Evolutionary conservation across 2,329 filamentous ascomycete genomes (phyloP).

Genomic region (Ophiosphaerella korrae): DNA sequence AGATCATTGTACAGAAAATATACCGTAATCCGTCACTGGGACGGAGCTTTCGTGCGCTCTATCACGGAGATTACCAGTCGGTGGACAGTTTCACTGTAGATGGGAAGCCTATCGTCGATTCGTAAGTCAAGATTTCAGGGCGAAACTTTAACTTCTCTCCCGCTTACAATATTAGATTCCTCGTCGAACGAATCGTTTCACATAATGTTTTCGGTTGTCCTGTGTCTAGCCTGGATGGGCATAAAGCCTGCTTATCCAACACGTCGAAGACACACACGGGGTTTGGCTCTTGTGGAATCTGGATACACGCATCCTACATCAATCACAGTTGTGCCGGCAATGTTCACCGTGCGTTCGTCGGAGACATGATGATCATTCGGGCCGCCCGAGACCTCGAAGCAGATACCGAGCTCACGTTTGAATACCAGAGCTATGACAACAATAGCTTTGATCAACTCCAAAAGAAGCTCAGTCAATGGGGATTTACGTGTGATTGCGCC

Average conservation of each 20-base stretch:
- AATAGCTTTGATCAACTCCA: neutral
- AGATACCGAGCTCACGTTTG: conserved; percentile 21
- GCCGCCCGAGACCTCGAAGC: conserved; percentile 41
- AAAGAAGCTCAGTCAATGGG: conserved; percentile 16
- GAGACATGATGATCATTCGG: conserved; percentile 47
- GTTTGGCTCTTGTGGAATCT: conserved; percentile 42
- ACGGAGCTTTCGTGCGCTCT: conserved; percentile 39
- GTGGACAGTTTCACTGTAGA: conserved; percentile 36
- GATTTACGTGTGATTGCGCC: conserved; percentile 22
- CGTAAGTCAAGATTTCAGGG: conserved; percentile 16
- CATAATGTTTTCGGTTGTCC: conserved; percentile 54
- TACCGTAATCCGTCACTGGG: conserved; percentile 47
- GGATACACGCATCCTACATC: conserved; percentile 48
- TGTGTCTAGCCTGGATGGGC: conserved; percentile 13
- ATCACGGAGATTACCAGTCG: conserved; percentile 49
- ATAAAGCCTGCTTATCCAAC: conserved; percentile 11
- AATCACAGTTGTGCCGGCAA: conserved; percentile 53
- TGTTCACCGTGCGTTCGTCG: conserved; percentile 44
- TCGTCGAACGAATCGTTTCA: conserved; percentile 50
- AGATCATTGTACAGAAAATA: conserved; percentile 53
- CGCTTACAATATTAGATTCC: conserved; percentile 48
- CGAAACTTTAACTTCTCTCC: neutral
- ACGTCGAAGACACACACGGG: neutral
- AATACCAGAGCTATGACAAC: conserved; percentile 6
- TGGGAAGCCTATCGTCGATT: conserved; percentile 52